Base-by-base conservation (phyloP, 306 rosid genomes). In the Malus domestica region DNA sequence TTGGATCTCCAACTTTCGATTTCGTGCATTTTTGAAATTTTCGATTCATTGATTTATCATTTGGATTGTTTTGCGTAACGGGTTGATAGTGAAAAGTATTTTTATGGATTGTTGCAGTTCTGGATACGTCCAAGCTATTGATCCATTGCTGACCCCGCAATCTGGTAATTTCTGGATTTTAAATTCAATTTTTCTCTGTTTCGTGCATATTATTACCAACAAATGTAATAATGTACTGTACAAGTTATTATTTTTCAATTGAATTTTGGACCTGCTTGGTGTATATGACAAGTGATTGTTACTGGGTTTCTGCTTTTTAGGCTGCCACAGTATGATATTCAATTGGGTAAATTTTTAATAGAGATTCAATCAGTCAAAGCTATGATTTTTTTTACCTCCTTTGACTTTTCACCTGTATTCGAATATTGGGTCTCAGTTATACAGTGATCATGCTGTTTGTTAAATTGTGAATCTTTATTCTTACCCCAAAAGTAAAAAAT, bases 21-120 rank as follows among this genome's bases (percentile, higher is more conserved):
- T 23, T 22, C 55, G 8, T 45, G 16, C 33, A 23, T 4, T 4
- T 23, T 32, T 9, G 23, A 54, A 55, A 4, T 20, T 68, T 57
- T 30, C 25, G 8, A 3, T 3, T 25, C 13, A 19, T 68, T 58
- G n/a, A 55, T 11, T 35, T 55, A 29, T 51, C 20, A 4, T 52
- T 66, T 67, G 3, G 4, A 32, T 18, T 52, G 38, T 23, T 54
- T 3, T 35, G 16, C 44, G 22, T 8, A 2, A 18, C n/a, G 49
- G 45, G 20, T 59, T 51, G 58, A 13, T 42, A 44, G 10, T 11
- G 74, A 27, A n/a, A 42, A 54, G 18, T 76, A 32, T 59, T 61
- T 63, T 18, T n/a, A 66, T 55, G 80, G 71, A 46, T 80, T 76
- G 32, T 71, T 77, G 78, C 60, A 77, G 78, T 75, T 77, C 66